A percentile compares a stretch with the other conserved stretches of the same genome.
Conservation (phyloP, 306 rosid species). For the Sindora glabra region DNA sequence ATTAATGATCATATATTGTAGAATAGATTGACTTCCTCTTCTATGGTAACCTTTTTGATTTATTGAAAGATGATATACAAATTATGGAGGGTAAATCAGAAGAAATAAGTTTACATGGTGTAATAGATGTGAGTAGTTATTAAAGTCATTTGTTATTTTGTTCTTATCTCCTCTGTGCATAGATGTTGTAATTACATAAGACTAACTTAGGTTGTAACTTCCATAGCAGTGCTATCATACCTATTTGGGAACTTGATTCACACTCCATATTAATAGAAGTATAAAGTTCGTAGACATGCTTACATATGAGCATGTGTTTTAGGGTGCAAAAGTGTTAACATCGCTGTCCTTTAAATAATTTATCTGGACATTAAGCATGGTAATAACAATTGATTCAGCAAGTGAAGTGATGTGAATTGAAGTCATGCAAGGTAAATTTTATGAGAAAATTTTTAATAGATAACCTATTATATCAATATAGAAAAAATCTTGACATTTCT, state of each 20-base stretch:
- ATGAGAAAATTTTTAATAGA: neutral
- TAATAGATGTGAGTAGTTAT: conserved; percentile 48
- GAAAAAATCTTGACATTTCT: neutral
- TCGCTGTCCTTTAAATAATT: neutral
- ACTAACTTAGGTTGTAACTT: too few species aligned
- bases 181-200: neutral
- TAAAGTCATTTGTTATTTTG: neutral
- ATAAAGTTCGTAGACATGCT: too few species aligned
- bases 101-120: conserved; percentile 64
- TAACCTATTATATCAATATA: neutral
- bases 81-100: conserved; percentile 71
- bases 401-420: neutral
- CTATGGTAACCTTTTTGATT: conserved; percentile 71
- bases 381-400: neutral
- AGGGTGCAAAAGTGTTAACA: neutral
- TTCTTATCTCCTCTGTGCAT: neutral
- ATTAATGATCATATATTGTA: too few species aligned
- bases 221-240: too few species aligned
- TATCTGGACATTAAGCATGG: neutral
- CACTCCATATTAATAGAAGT: too few species aligned
- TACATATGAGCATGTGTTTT: neutral
- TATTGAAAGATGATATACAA: conserved; percentile 70
- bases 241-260: too few species aligned
- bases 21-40: neutral
- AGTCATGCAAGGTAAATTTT: neutral